Base-by-base conservation (phyloP, 179 eudicot species). In the Spergularia azorica region DNA sequence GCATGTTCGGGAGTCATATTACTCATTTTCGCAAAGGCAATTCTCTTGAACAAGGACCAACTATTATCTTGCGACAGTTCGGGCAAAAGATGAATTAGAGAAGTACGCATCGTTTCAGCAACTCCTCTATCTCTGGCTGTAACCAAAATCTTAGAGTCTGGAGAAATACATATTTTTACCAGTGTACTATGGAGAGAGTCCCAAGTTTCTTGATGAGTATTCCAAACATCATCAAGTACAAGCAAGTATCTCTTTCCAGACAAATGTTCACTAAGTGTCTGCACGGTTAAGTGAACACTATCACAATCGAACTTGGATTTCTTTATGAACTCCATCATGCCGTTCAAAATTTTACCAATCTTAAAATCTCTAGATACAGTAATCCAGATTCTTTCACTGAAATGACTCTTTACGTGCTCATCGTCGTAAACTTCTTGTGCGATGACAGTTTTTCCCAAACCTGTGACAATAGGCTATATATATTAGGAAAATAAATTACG, bases 171-270 rank as follows among this genome's bases (percentile, higher is more conserved):
- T n/a, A n/a, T n/a, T n/a, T n/a, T n/a, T n/a, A n/a, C n/a, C n/a
- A n/a, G n/a, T n/a, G n/a, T n/a, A n/a, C n/a, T n/a, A n/a, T 26
- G 32, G 0, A 36, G 9, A 0, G 55, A 1, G 4, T 70, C 67
- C 83, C 85, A 84, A 36, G 4, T 2, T 0, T 26, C 58, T 12
- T 20, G 26, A 10, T 62, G n/a, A 9, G 39, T 56, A 65, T 73
- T 81, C 81, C 87, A 84, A 1, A 84, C 83, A 79, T 84, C 81
- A 69, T 84, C 84, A 10, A 81, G 81, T 41, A 81, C 84, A 14
- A 84, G 76, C 36, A 84, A 43, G 66, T 66, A 79, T 61, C 50
- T 79, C 26, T 51, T 63, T 14, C 76, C 76, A 9, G 10, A 46
- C 13, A 83, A 38, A 4, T 12, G 1, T 17, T 58, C 38, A 52